Evolutionary conservation across 1,284 basidiomycete species (phyloP), one percentile per base, ranked within the genome.

Genomic region (Austroboletus niveus): DNA sequence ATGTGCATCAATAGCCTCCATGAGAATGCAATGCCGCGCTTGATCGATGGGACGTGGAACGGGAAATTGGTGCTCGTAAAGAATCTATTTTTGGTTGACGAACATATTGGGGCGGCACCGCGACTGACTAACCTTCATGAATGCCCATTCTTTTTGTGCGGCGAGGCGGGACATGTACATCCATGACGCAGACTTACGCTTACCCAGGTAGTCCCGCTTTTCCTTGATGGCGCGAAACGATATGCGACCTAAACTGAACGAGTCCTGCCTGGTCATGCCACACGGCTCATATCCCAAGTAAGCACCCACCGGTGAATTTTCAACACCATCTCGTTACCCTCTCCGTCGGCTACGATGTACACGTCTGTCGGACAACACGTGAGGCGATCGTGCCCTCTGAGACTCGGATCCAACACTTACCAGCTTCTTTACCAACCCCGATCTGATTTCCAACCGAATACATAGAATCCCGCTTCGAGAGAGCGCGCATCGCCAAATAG

Each of bases 111-210:
- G 15, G 15, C 6, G 5, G 5, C 34, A 35, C 34, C 34, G 34
- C 22, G 22, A 24, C 22, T 14, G 24, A 42, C 22, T 14, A 22
- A 42, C 94, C 80, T 97, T 97, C 94, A 99, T 97, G 69, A 98
- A 99, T 0, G 93, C 92, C 79, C 87, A 99, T 69, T 99, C 96
- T 69, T 98, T 98, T 73, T 96, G 88, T 6, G 96, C 96, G 10
- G 94, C 89, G 43, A 99, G 73, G 29, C 96, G 84, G 48, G 93
- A 96, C 92, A 99, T 94, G 74, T 98, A 99, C 95, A 99, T 98
- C 96, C 96, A 99, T 30, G 92, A 96, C 0, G 95, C 95, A 34
- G 89, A 93, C 72, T 94, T 94, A 36, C 96, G 82, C 70, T 96
- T 97, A 30, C 94, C 93, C 59, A 99, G 78, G 70, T 99, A 99